phyloP scores from a whole-genome alignment of 2,329 filamentous ascomycete species.

The Diaporthe aspalathi region DNA sequence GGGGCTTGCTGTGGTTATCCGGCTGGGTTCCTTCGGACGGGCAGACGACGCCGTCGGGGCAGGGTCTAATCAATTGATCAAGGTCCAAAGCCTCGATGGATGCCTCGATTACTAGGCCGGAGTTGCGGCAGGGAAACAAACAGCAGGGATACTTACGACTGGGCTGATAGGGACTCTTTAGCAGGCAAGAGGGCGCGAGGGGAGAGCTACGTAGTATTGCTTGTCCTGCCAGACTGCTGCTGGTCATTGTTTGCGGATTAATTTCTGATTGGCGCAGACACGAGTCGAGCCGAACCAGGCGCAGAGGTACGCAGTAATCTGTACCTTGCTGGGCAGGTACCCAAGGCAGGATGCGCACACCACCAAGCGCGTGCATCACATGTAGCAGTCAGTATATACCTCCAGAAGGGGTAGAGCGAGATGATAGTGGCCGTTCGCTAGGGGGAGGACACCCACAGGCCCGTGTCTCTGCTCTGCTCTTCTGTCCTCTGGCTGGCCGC shows the following conservation, averaged over 20 bases:
- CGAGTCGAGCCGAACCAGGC: too few relatives aligned
- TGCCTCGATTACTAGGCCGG: conserved; percentile 38
- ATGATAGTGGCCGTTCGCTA: too few relatives aligned
- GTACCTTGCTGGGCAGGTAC: neutral
- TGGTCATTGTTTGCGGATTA: conserved; percentile 37
- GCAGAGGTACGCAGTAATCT: neutral
- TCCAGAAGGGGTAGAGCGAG: neutral
- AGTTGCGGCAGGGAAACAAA: conserved; percentile 15
- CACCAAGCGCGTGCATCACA: neutral
- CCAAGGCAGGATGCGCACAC: neutral
- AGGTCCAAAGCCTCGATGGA: conserved; percentile 23
- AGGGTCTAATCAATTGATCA: neutral
- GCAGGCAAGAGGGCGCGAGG: conserved; percentile 1
- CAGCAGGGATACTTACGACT: neutral
- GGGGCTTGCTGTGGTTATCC: conserved; percentile 8
- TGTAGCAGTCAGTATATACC: neutral
- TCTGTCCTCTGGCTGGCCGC: conserved; percentile 3
- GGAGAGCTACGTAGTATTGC: conserved; percentile 10
- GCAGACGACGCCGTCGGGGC: neutral
- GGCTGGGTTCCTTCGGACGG: conserved; percentile 1
- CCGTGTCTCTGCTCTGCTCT: neutral
- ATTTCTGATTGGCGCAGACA: conserved; percentile 32
- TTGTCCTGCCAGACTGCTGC: neutral
- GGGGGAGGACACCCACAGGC: neutral
- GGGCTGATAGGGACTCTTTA: neutral